Conservation (phyloP, 2,329 filamentous ascomycete genomes). For the Paraconiothyrium brasiliense region DNA sequence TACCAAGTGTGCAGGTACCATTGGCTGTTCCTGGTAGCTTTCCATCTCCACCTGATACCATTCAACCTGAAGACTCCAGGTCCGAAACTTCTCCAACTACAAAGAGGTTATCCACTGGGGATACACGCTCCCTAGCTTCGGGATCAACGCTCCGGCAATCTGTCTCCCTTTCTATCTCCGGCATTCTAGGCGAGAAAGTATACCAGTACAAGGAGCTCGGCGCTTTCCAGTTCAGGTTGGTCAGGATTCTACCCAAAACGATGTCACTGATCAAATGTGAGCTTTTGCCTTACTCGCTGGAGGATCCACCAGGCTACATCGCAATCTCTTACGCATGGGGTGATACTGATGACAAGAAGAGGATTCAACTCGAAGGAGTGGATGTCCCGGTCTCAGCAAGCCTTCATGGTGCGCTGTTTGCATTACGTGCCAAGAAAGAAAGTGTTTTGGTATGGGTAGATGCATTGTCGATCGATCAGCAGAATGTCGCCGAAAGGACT, state of each 20-base stretch:
- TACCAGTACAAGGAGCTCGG: conserved; percentile 24
- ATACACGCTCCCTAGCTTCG: not conserved
- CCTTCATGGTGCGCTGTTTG: conserved; percentile 28
- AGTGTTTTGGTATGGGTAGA: conserved; percentile 37
- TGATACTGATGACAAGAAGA: conserved; percentile 31
- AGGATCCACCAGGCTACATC: conserved; percentile 31
- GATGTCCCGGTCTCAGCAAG: conserved; percentile 25
- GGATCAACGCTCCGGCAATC: conserved; percentile 3
- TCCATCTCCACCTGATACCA: not conserved
- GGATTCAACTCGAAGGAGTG: conserved; percentile 22
- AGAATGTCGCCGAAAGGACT: conserved; percentile 27
- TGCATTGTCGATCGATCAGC: conserved; percentile 41
- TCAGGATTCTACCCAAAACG: conserved; percentile 23
- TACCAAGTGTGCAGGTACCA: not conserved
- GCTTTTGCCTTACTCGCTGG: conserved; percentile 22
- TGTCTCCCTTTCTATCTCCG: not conserved
- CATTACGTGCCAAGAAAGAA: conserved; percentile 23
- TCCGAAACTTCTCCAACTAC: not conserved
- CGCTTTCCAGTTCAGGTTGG: conserved; percentile 24
- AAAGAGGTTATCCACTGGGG: not conserved
- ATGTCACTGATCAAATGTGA: conserved; percentile 30
- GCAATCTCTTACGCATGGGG: conserved; percentile 51
- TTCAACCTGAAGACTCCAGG: conserved; percentile 3
- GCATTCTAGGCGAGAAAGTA: conserved; percentile 16
- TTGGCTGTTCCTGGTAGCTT: conserved; percentile 7